Percentiles rank a stretch among this genome's conserved stretches.
Conservation (phyloP, 2,329 filamentous ascomycete genomes). For the Hysterium pulicare region DNA sequence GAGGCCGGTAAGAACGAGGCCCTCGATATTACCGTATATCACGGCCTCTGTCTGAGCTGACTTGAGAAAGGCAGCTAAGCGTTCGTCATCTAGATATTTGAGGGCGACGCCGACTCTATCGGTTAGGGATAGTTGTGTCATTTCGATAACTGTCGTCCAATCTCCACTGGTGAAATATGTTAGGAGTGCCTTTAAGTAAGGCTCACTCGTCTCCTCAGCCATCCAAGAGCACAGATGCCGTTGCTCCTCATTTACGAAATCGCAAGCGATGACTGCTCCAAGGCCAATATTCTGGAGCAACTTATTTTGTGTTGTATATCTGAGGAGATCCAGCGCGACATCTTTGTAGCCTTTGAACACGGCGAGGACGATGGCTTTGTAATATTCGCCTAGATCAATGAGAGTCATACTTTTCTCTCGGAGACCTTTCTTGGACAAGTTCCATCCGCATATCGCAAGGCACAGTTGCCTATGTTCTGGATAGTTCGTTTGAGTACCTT, state of each 20-base stretch:
- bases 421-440: conserved; percentile 53
- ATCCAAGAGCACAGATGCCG: conserved; percentile 61
- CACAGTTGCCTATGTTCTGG: conserved; percentile 72
- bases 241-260: conserved; percentile 55
- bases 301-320: conserved; percentile 64
- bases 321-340: conserved; percentile 67
- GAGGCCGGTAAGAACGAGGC: conserved; percentile 74
- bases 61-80: conserved; percentile 43
- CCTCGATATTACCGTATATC: conserved; percentile 68
- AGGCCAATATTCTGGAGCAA: conserved; percentile 57
- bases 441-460: conserved; percentile 71
- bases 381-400: conserved; percentile 56
- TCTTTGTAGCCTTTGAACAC: conserved; percentile 69
- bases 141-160: conserved; percentile 71
- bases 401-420: conserved; percentile 50
- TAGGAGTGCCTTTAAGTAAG: conserved; percentile 76
- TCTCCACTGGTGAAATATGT: conserved; percentile 72
- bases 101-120: conserved; percentile 74
- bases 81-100: conserved; percentile 61
- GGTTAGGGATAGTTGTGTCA: conserved; percentile 68
- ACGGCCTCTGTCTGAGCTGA: conserved; percentile 59
- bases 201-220: conserved; percentile 65
- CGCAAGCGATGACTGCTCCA: conserved; percentile 47
- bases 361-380: conserved; percentile 72
- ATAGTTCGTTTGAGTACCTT: conserved; percentile 61